Conservation (phyloP, 176 grass and related monocot genomes). For the Hordeum marinum region DNA sequence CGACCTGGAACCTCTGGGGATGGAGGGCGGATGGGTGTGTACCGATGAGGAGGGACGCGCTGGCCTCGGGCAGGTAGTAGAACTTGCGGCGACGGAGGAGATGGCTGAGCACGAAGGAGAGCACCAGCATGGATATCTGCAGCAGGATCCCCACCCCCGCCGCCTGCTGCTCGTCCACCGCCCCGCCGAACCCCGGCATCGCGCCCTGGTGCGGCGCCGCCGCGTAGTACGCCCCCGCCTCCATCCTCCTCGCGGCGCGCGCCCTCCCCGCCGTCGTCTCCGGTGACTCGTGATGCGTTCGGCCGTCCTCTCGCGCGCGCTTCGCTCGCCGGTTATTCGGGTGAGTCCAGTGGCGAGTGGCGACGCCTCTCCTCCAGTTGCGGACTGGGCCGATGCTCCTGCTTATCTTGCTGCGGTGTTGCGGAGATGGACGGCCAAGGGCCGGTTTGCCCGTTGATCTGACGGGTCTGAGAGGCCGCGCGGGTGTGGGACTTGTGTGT, state of each 20-base stretch:
- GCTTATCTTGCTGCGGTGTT: neutral
- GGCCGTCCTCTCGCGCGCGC: neutral
- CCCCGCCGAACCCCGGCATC: constrained; percentile 13
- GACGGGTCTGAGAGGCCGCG: neutral
- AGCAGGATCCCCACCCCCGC: constrained; percentile 89
- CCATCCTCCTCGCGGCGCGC: neutral
- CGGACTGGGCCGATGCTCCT: neutral
- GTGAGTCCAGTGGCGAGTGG: neutral
- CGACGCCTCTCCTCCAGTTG: constrained; percentile 12
- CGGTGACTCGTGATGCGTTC: neutral
- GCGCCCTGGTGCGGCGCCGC: constrained; percentile 6
- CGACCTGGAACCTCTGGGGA: neutral
- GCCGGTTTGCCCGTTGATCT: neutral
- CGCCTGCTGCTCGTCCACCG: constrained; percentile 77
- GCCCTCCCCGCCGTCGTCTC: neutral
- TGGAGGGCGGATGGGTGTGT: neutral
- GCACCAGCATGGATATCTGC: constrained; percentile 95
- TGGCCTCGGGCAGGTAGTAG: constrained; percentile 91
- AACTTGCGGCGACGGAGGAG: constrained; percentile 83
- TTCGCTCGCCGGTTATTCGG: neutral
- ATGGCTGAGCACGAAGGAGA: constrained; percentile 84
- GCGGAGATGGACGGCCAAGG: neutral
- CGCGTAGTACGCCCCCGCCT: constrained; percentile 7
- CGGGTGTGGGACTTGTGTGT: neutral
- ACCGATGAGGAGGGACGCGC: constrained; percentile 90